A percentile compares a stretch with the other conserved stretches of the same genome.
phyloP scores from a whole-genome alignment of 75 land plant species.

The Picea glauca region DNA sequence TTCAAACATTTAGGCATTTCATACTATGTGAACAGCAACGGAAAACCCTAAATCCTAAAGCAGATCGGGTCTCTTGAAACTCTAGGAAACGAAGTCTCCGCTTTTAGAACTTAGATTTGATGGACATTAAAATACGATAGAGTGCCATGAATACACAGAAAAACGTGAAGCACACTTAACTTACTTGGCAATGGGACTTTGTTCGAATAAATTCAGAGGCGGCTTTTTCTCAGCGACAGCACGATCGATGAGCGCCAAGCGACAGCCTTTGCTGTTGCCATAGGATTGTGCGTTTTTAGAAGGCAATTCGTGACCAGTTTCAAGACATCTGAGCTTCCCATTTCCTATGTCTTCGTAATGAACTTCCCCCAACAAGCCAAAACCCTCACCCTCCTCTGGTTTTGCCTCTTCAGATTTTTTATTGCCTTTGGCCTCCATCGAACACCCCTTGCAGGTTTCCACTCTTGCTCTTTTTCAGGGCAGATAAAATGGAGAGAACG shows the following conservation, averaged over 20 bases:
- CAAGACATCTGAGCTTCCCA: conserved; percentile 62
- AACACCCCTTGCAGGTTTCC: background rate
- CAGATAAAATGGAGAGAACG: no score
- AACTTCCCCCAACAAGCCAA: conserved; percentile 46
- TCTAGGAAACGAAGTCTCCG: background rate
- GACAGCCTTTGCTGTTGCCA: conserved; percentile 51
- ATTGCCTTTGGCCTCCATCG: background rate
- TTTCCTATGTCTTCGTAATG: conserved; percentile 45
- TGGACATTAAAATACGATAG: no score
- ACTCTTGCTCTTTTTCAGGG: no score
- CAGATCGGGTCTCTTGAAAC: background rate
- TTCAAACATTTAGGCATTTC: no score
- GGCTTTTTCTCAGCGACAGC: conserved; percentile 44
- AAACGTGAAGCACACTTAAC: background rate
- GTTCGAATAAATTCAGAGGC: conserved; percentile 74
- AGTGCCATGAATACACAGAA: background rate
- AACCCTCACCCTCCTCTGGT: conserved; percentile 15
- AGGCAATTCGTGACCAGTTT: conserved; percentile 87
- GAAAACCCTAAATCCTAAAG: background rate
- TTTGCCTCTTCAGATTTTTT: background rate
- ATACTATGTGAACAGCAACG: no score
- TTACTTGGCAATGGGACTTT: conserved; percentile 55
- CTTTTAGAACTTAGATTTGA: background rate
- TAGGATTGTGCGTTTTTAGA: conserved; percentile 41
- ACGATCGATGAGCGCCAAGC: conserved; percentile 60